Base-by-base conservation (phyloP, 2,329 filamentous ascomycete species). In the Knufia fluminis region DNA sequence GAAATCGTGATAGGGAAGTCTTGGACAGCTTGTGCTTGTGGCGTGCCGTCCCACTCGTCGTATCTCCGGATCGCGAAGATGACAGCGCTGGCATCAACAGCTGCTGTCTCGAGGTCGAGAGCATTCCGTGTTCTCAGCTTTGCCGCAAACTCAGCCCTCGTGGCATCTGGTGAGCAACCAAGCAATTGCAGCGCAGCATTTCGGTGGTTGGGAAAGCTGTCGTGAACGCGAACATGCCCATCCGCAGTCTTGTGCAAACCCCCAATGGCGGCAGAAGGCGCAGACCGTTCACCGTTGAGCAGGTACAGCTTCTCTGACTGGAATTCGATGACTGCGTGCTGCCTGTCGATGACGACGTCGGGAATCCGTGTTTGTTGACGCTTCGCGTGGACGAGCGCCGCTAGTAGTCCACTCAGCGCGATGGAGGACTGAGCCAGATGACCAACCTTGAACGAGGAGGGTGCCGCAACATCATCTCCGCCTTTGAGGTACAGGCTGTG, bases 171-270 rank as follows among this genome's bases (percentile, higher is more conserved):
- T 0, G 59, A 40, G 3, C 75, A 59, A 0, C 67, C 69, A 0
- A 80, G 62, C 0, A 80, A 61, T 2, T 60, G 51, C 2, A 74
- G 60, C 0, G 71, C 67, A 2, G 69, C 72, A 1, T 63, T 23
- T 0, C 68, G 66, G 51, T 80, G 77, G 45, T 78, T 70, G 0
- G 70, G 66, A 49, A 80, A 79, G 0, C 60, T 60, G 48, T 79
- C 77, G 52, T 81, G 77, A 40, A 80, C 70, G 1, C 76, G 69
- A 2, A 80, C 69, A 44, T 74, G 64, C 1, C 76, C 76, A 51
- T 79, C 75, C 0, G 61, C 60, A 0, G 75, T 71, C 46, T 65
- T 66, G 56, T 80, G 71, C 0, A 79, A 56, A 0, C 76, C 77
- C 1, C 76, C 74, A 2, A 80, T 67, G 0, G 66, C 61, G 0